Base-by-base conservation (phyloP, 441 rosid genomes). In the Pelargonium cotyledonis region DNA sequence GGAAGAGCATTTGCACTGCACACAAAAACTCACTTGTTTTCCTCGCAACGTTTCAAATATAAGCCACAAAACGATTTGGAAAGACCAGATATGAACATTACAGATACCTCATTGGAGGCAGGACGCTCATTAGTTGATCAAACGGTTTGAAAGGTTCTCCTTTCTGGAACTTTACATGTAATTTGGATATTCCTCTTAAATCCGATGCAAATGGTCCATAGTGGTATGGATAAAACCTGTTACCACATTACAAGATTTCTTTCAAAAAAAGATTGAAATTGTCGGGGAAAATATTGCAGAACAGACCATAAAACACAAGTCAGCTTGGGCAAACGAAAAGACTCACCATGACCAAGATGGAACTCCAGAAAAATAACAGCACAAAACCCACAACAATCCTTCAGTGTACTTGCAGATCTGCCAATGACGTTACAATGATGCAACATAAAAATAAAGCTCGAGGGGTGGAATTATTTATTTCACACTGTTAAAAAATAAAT, bases 321-420 rank as follows among this genome's bases (percentile, higher is more conserved):
- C 38, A 35, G 38, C 38, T 35, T 35, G 38, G 38, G 38, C 38
- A 35, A 35, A 35, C 38, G 18, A 49, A 47, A 14, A 12, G 12
- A 6, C 67, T 65, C 65, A 74, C 78, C 78, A 75, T 12, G 40
- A 38, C 78, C 76, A 78, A 1, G 81, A 78, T 68, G 68, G 73
- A 5, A 78, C 71, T 58, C 68, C 76, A 7, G 68, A 60, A 21
- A 31, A 78, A 47, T 78, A 74, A 67, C 74, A 77, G 15, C 21
- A 47, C 4, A 78, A 70, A 14, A 74, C 73, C 81, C 76, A 78
- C 40, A 65, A 6, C 35, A 78, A 60, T 16, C 81, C 78, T 69
- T 74, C 78, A 0, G 66, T 68, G 62, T 78, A 74, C 70, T 71
- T 67, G 57, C 16, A 14, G 4, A 14, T 49, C 57, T 49, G 16